phyloP scores from a whole-genome alignment of 257 asterid species.

The Pogostemon cablin region DNA sequence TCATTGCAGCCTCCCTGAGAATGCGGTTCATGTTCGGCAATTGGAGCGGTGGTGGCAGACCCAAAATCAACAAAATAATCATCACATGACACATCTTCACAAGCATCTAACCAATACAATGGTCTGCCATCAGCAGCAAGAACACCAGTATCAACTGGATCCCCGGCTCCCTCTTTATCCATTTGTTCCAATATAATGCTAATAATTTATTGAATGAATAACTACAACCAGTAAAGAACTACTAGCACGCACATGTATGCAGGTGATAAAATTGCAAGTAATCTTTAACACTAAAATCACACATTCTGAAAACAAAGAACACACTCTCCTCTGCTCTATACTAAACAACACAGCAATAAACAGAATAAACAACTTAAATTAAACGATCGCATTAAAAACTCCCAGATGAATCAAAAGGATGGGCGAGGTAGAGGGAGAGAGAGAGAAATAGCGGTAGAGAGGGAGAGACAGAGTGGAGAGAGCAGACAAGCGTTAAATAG shows the following conservation, averaged over 20 bases:
- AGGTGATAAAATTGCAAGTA: constrained; percentile 28
- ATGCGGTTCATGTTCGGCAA: constrained; percentile 26
- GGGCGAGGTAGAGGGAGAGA: constrained; percentile 28
- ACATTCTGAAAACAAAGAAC: constrained; percentile 20
- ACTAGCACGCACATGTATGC: constrained; percentile 24
- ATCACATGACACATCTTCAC: constrained; percentile 77
- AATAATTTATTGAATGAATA: constrained; percentile 14
- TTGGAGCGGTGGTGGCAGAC: constrained; percentile 26
- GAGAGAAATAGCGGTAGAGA: constrained; percentile 43
- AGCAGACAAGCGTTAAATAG: constrained; percentile 96
- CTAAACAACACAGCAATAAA: constrained; percentile 23
- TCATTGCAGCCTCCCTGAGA: constrained; percentile 44
- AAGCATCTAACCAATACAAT: constrained; percentile 90
- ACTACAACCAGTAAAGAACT: constrained; percentile 21
- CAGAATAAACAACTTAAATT: constrained; percentile 15
- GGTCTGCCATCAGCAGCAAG: constrained; percentile 45
- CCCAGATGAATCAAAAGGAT: constrained; percentile 8
- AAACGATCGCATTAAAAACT: background rate
- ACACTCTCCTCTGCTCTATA: constrained; percentile 15
- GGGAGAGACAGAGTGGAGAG: constrained; percentile 63
- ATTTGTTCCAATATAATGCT: constrained; percentile 35
- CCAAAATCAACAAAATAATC: constrained; percentile 63
- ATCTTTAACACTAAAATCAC: constrained; percentile 21
- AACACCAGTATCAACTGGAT: constrained; percentile 39
- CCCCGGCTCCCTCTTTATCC: constrained; percentile 59